phyloP scores from a whole-genome alignment of 1,284 basidiomycete genomes.

The Wallemia hederae region DNA sequence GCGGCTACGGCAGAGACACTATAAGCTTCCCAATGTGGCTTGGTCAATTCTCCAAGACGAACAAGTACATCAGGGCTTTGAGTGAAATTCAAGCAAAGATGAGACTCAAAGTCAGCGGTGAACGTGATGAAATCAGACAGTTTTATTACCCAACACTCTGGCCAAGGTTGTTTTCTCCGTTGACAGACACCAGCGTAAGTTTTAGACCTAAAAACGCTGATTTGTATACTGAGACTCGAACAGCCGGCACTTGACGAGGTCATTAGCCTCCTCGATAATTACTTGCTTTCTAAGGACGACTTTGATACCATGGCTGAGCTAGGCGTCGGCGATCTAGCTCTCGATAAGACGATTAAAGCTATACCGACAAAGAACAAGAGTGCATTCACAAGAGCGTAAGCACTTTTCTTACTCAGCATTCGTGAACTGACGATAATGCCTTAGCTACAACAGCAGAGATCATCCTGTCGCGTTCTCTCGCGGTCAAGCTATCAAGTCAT shows the following conservation, averaged over 20 bases:
- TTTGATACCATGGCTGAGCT: constrained; percentile 88
- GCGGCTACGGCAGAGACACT: constrained; percentile 21
- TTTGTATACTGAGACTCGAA: background rate
- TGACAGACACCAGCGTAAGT: constrained; percentile 31
- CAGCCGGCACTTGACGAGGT: constrained; percentile 50
- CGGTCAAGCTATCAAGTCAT: constrained; percentile 41
- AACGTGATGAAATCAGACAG: constrained; percentile 63
- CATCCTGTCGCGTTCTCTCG: constrained; percentile 82
- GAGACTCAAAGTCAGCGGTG: constrained; percentile 70
- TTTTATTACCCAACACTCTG: constrained; percentile 66
- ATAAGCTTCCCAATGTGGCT: constrained; percentile 75
- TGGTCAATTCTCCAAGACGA: constrained; percentile 82
- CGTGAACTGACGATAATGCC: background rate
- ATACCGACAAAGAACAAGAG: constrained; percentile 55
- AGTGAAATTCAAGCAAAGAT: constrained; percentile 80
- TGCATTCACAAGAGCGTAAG: constrained; percentile 55
- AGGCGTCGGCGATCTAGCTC: constrained; percentile 50
- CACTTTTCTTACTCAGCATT: constrained; percentile 4
- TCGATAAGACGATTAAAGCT: constrained; percentile 46
- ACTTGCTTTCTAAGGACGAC: constrained; percentile 74
- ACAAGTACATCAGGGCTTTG: constrained; percentile 48
- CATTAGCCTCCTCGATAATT: constrained; percentile 73
- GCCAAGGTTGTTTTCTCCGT: constrained; percentile 44
- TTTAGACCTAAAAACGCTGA: background rate
- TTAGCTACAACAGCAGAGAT: constrained; percentile 52